Percentiles rank a stretch among this genome's conserved stretches.
Evolutionary conservation across 139 green algal species (phyloP).

Genomic region (Zygnema circumcarinatum): DNA sequence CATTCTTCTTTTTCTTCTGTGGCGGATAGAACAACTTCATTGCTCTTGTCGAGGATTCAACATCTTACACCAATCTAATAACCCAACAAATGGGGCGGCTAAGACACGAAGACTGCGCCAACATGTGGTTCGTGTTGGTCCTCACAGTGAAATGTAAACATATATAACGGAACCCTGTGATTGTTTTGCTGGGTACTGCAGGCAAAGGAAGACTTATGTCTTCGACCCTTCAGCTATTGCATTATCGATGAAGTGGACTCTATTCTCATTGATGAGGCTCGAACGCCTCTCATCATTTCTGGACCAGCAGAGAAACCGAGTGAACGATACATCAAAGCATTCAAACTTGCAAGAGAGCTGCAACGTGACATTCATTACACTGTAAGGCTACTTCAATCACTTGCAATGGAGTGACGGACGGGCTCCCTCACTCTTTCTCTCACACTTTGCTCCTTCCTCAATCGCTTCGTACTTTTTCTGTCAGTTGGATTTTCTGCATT

Average conservation of each 20-base stretch:
- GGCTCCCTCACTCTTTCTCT: background rate
- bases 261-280: slow-evolving; percentile 96
- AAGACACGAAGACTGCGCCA: too few species aligned
- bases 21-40: background rate
- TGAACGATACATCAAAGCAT: slow-evolving; percentile 83
- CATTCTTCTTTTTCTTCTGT: slow-evolving; percentile 11
- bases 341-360: slow-evolving; percentile 87
- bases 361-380: slow-evolving; percentile 92
- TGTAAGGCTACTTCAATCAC: slow-evolving; percentile 70
- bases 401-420: background rate
- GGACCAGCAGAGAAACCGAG: slow-evolving; percentile 85
- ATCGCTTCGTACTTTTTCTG: background rate
- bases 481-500: too few species aligned
- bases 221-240: slow-evolving; percentile 93
- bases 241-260: slow-evolving; percentile 98
- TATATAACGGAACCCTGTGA: too few species aligned
- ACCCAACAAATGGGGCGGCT: too few species aligned
- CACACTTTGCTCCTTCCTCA: background rate
- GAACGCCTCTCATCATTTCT: slow-evolving; percentile 93
- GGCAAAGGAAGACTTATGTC: slow-evolving; percentile 83
- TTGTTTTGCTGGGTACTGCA: too few species aligned
- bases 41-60: background rate
- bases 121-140: too few species aligned
- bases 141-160: too few species aligned
- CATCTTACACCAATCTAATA: too few species aligned